phyloP scores from a whole-genome alignment of 805 yeast species.

The Sugiyamaella marilandica region DNA sequence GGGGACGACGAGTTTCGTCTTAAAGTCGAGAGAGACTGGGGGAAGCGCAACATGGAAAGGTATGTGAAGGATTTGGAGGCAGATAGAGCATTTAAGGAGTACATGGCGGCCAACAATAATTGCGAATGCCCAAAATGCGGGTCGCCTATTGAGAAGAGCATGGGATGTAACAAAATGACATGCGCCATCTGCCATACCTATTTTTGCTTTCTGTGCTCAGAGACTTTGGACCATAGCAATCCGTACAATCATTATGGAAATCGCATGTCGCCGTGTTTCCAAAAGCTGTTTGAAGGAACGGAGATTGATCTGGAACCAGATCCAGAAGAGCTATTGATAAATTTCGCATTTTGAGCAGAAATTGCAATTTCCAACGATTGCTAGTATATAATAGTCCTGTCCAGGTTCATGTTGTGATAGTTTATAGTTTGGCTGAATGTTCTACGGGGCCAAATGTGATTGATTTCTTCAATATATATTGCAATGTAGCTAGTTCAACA shows the following conservation, averaged over 20 bases:
- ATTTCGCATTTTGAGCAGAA: neutral
- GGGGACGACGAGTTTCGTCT: conserved; percentile 11
- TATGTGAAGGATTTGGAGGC: conserved; percentile 10
- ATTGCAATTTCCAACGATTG: neutral
- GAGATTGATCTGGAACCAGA: conserved; percentile 16
- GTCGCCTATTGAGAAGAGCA: conserved; percentile 19
- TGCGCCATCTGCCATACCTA: conserved; percentile 18
- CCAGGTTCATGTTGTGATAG: too few relatives aligned
- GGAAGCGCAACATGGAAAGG: conserved; percentile 17
- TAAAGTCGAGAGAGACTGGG: conserved; percentile 18
- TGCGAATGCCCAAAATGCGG: conserved; percentile 18
- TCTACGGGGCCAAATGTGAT: neutral
- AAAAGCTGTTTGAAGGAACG: conserved; percentile 20
- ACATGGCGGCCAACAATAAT: conserved; percentile 13
- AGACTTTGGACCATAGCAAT: conserved; percentile 8
- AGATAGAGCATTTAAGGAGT: conserved; percentile 17
- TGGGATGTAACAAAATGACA: conserved; percentile 24
- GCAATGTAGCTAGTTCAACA: neutral
- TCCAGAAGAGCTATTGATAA: neutral
- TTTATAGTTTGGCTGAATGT: too few relatives aligned
- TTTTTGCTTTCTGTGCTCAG: conserved; percentile 20
- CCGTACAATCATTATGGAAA: conserved; percentile 21
- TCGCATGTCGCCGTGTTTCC: conserved; percentile 15
- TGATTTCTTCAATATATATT: neutral
- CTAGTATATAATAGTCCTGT: too few relatives aligned